Base-by-base conservation (phyloP, 2,329 filamentous ascomycete species). In the Chrysoporthe deuterocubensis region DNA sequence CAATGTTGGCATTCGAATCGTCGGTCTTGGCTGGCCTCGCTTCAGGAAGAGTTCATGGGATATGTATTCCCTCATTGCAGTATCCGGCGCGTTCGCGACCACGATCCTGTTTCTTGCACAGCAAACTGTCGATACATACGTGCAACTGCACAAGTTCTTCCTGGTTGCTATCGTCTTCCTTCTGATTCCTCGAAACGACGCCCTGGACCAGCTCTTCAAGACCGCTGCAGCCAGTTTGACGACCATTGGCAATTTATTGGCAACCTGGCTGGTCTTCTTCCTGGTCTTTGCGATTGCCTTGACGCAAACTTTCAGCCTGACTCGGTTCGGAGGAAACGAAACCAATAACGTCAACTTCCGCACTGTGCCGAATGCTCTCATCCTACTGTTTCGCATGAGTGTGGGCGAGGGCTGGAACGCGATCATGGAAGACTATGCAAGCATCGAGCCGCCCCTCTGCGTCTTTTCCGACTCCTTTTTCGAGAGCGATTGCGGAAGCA, bases 241-340 rank as follows among this genome's bases (percentile, higher is more conserved):
- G 2, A 90, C 92, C 21, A 99, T 99, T 73, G 88, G 91, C 67
- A 99, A 97, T 75, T 83, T 99, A 56, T 83, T 99, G 50, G 95
- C 95, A 1, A 99, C 96, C 0, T 99, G 96, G 96, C 92, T 98
- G 71, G 94, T 99, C 2, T 88, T 99, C 69, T 99, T 98, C 81
- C 82, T 99, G 57, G 94, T 97, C 32, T 99, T 94, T 76, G 95
- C 96, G 59, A 99, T 99, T 74, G 96, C 96, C 4, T 85, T 98
- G 77, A 98, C 95, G 13, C 96, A 99, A 76, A 92, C 94, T 0
- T 98, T 99, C 76, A 96, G 96, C 71, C 85, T 99, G 67, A 99
- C 96, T 8, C 90, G 94, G 52, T 97, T 99, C 74, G 93, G 91
- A 1, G 75, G 77, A 0, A 84, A 89, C 42, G 93, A 94, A 75